Evolutionary conservation across 2,329 filamentous ascomycete species (phyloP).

Genomic region (Aspergillus pseudoterreus): DNA sequence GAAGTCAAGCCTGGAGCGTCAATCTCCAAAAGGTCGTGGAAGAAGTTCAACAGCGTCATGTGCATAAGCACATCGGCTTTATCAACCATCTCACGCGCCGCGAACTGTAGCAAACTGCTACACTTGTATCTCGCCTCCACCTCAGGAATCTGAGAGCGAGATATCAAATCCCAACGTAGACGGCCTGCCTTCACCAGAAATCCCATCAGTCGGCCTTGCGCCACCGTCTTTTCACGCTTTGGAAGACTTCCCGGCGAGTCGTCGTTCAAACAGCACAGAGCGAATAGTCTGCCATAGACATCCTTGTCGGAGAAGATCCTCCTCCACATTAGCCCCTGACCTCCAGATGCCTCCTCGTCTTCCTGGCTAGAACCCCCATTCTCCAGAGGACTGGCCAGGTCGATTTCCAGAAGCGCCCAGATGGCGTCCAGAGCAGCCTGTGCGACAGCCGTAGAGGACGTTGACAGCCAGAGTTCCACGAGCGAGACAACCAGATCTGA

Average conservation of each 20-base stretch:
- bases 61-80: conserved; percentile 58
- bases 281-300: conserved; percentile 56
- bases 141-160: conserved; percentile 49
- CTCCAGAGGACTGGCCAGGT: conserved; percentile 36
- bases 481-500: conserved; percentile 53
- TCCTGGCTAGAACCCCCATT: conserved; percentile 19
- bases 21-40: conserved; percentile 49
- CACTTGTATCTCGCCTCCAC: conserved; percentile 46
- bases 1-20: conserved; percentile 34
- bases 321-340: conserved; percentile 58
- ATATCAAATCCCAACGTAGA: conserved; percentile 54
- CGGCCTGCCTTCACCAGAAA: conserved; percentile 52
- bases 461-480: conserved; percentile 57
- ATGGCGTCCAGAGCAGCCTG: conserved; percentile 53
- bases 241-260: conserved; percentile 38
- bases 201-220: conserved; percentile 58
- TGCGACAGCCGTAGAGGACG: conserved; percentile 53
- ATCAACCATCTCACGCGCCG: conserved; percentile 54
- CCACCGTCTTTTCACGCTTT: conserved; percentile 54
- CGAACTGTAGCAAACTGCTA: conserved; percentile 53
- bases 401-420: conserved; percentile 50
- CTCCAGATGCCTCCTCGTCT: conserved; percentile 23
- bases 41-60: conserved; percentile 57
- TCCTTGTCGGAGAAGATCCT: conserved; percentile 59
- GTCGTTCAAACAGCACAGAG: conserved; percentile 47